phyloP scores from a whole-genome alignment of 1,284 basidiomycete genomes.

The Caloboletus firmus region DNA sequence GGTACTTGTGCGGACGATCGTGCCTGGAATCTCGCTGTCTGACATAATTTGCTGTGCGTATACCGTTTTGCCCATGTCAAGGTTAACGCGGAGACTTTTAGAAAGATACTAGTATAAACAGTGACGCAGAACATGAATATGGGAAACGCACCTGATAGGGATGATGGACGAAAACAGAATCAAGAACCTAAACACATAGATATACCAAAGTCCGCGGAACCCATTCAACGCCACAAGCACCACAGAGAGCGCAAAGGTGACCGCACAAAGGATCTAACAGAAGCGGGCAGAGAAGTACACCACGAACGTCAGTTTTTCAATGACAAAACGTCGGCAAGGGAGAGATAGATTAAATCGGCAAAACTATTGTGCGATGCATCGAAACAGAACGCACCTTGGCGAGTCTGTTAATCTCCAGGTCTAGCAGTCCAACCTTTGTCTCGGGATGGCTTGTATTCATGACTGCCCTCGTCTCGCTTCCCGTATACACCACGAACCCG shows the following conservation, averaged over 20 bases:
- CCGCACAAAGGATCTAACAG: slow-evolving; percentile 84
- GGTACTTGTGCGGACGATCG: slow-evolving; percentile 95
- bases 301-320: not conserved
- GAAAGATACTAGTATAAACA: slow-evolving; percentile 1
- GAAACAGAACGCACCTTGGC: slow-evolving; percentile 70
- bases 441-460: slow-evolving; percentile 98
- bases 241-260: slow-evolving; percentile 90
- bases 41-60: slow-evolving; percentile 95
- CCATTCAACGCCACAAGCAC: slow-evolving; percentile 95
- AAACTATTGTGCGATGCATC: not conserved
- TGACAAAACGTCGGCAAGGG: not conserved
- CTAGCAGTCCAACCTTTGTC: slow-evolving; percentile 91
- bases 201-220: slow-evolving; percentile 94
- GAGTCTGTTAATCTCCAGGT: slow-evolving; percentile 93
- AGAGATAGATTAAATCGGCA: not conserved
- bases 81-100: slow-evolving; percentile 88
- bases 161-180: slow-evolving; percentile 99
- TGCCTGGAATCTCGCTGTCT: slow-evolving; percentile 90
- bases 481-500: slow-evolving; percentile 93
- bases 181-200: slow-evolving; percentile 95
- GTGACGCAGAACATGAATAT: not conserved
- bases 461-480: slow-evolving; percentile 93
- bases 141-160: slow-evolving; percentile 81
- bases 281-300: not conserved
- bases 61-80: slow-evolving; percentile 99